phyloP scores from a whole-genome alignment of 495 filamentous ascomycete species.

The Trichoderma parareesei region DNA sequence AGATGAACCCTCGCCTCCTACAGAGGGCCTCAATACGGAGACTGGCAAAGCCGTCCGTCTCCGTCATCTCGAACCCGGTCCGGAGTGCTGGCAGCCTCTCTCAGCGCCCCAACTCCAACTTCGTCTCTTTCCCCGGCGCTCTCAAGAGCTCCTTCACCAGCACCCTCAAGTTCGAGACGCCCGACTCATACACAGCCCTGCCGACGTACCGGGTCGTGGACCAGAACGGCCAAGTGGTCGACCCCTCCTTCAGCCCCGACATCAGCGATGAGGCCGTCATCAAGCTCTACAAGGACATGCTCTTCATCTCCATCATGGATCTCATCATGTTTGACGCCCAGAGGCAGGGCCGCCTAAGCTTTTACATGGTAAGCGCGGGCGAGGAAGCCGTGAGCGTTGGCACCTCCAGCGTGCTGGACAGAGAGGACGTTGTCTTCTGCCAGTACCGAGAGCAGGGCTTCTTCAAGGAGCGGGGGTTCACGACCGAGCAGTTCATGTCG shows the following conservation, averaged over 20 bases:
- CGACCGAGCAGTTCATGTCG: constrained; percentile 81
- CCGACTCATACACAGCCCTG: constrained; percentile 59
- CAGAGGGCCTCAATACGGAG: background rate
- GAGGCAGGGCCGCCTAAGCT: constrained; percentile 75
- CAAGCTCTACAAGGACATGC: constrained; percentile 53
- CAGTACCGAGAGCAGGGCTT: constrained; percentile 94
- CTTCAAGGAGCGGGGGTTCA: constrained; percentile 84
- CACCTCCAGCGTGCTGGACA: constrained; percentile 69
- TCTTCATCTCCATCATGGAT: constrained; percentile 85
- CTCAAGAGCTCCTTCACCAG: constrained; percentile 87
- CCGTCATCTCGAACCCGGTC: constrained; percentile 5
- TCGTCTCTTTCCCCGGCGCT: constrained; percentile 88
- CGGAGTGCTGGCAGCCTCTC: constrained; percentile 33
- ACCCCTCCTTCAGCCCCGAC: constrained; percentile 54
- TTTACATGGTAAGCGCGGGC: constrained; percentile 96
- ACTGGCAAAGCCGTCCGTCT: background rate
- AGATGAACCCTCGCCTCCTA: background rate
- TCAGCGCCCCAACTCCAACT: constrained; percentile 62
- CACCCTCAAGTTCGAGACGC: constrained; percentile 63
- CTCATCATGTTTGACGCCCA: constrained; percentile 85
- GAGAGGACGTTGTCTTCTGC: constrained; percentile 84
- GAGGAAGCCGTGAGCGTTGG: constrained; percentile 93
- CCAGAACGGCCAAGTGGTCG: constrained; percentile 70
- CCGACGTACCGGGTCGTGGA: constrained; percentile 84
- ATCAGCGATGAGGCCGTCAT: constrained; percentile 62